Base-by-base conservation (phyloP, 345 rosid genomes). In the Aquilaria sinensis region DNA sequence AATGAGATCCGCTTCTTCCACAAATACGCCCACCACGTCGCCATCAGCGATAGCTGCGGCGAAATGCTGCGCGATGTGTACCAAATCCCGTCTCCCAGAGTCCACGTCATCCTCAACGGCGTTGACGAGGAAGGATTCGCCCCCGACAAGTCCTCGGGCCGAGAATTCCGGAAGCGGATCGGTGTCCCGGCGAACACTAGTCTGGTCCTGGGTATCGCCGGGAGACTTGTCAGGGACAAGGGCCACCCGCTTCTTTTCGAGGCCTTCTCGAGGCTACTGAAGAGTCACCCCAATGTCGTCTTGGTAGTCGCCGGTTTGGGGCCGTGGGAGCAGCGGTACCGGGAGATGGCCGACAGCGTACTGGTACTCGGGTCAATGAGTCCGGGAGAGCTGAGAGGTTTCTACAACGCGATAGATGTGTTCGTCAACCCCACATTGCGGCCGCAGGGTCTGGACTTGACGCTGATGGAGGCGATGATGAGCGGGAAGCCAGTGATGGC, bases 391-490 rank as follows among this genome's bases (percentile, higher is more conserved):
- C 58, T 90, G 9, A 84, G 67, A 61, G 86, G 78, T 9, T 90
- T 94, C 48, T 94, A 94, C 68, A 94, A 88, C 46, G 79, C 83
- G 0, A 85, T 94, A 1, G 97, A 94, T 57, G 51, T 94, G 14
- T 88, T 90, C 55, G 83, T 90, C 46, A 94, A 94, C 60, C 99
- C 97, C 0, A 94, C 95, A 0, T 80, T 94, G 1, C 78, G 99
- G 70, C 99, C 99, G 11, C 97, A 90, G 65, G 97, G 99, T 7
- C 87, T 92, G 13, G 98, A 92, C 77, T 77, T 92, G 0, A 92
- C 98, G 2, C 75, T 89, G 31, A 85, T 86, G 97, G 99, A 90
- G 67, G 97, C 95, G 0, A 94, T 94, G 99, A 74, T 90, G 86
- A 83, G 91, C 60, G 97, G 99, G 33, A 94, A 77, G 64, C 83